Percentiles rank a stretch among this genome's conserved stretches.
These are phyloP conservation scores for Odonthalia washingtoniensis DNA, from an alignment of 31 red algal genomes.

Conservation along the genomic window DNA sequence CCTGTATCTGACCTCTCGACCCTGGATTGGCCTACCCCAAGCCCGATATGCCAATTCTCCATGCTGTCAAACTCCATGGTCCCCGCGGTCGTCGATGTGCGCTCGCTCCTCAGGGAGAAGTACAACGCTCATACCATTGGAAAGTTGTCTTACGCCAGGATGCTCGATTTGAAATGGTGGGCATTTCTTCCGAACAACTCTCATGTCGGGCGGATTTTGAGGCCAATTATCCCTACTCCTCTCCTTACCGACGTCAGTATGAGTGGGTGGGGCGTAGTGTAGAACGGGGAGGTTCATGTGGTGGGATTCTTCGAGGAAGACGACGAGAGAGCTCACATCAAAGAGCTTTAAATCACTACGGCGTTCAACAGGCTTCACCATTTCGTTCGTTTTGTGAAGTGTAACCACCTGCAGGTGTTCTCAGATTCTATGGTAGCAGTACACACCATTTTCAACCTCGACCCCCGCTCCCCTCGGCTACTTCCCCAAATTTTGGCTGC, in stretches of 20 bases:
- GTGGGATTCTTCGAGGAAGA: not conserved
- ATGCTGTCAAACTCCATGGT: too few species aligned
- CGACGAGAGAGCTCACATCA: not conserved
- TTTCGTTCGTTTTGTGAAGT: not conserved
- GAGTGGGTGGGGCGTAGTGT: conserved; percentile 4
- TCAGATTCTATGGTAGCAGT: not conserved
- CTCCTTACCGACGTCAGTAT: not conserved
- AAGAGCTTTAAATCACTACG: not conserved
- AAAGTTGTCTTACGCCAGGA: not conserved
- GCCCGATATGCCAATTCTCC: too few species aligned
- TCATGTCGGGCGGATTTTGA: not conserved
- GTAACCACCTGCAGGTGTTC: not conserved
- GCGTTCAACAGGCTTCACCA: not conserved
- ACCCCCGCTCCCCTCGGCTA: not conserved
- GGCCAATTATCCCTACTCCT: not conserved
- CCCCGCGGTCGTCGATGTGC: too few species aligned
- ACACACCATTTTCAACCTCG: not conserved
- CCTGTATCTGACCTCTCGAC: too few species aligned
- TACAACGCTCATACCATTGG: too few species aligned
- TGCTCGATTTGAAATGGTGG: not conserved
- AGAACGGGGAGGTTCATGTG: not conserved
- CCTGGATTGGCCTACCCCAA: too few species aligned
- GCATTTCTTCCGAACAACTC: not conserved
- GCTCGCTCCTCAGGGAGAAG: too few species aligned
- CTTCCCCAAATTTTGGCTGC: not conserved